Conservation (phyloP, 305 asterid genomes). For the Fraxinus xanthoxyloides region DNA sequence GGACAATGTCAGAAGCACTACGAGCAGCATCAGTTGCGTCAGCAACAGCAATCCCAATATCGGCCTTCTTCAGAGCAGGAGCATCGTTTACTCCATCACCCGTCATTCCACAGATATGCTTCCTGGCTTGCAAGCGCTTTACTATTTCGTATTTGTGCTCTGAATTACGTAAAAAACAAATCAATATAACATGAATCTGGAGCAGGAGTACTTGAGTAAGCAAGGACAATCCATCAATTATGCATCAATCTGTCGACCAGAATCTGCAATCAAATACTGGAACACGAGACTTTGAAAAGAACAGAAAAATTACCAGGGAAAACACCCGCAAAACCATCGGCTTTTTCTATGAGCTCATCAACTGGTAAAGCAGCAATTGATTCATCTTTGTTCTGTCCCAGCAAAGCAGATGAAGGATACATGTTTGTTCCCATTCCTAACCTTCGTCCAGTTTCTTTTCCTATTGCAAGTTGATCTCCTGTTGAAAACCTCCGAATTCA, state of each 20-base stretch:
- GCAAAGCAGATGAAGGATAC: constrained; percentile 95
- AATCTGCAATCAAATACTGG: not conserved
- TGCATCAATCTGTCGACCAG: not conserved
- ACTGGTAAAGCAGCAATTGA: constrained; percentile 85
- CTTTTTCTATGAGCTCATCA: constrained; percentile 96
- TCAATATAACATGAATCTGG: constrained; percentile 10
- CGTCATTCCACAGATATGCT: constrained; percentile 99
- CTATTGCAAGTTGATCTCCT: constrained; percentile 98
- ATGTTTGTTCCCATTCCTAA: constrained; percentile 98
- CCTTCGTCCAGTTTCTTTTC: constrained; percentile 95
- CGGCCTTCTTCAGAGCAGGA: constrained; percentile 97
- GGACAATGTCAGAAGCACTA: constrained; percentile 97
- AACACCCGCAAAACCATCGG: constrained; percentile 98
- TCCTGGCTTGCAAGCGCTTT: constrained; percentile 96
- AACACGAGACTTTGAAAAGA: not conserved
- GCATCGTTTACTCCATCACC: constrained; percentile 99
- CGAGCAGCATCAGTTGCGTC: constrained; percentile 99
- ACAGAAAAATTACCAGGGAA: constrained; percentile 70
- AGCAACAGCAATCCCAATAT: constrained; percentile 95
- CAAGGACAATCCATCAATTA: not conserved
- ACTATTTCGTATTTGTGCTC: constrained; percentile 99
- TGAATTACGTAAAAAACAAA: constrained; percentile 34
- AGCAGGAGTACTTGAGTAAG: not conserved
- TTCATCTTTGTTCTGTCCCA: constrained; percentile 92
- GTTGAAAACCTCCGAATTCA: constrained; percentile 24